phyloP scores from a whole-genome alignment of 1,139 yeast species.

The Lodderomyces parapsilosis region DNA sequence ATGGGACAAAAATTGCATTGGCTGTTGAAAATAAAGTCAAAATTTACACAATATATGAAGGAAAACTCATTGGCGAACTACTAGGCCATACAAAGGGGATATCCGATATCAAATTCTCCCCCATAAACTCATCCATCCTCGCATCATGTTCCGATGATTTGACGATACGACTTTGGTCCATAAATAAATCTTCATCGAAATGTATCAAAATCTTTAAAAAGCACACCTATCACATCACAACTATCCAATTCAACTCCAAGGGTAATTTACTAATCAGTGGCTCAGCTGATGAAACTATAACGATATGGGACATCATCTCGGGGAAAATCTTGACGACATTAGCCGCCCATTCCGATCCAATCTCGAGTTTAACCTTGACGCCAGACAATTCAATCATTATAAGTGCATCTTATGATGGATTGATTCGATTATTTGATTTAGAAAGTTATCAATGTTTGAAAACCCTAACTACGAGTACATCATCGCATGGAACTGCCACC shows the following conservation, averaged over 20 bases:
- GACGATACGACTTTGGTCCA: conserved; percentile 74
- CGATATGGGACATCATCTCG: conserved; percentile 81
- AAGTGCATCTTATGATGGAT: conserved; percentile 90
- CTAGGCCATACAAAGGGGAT: conserved; percentile 69
- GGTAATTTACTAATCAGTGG: conserved; percentile 83
- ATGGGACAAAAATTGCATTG: conserved; percentile 62
- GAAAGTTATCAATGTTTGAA: conserved; percentile 89
- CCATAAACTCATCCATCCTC: conserved; percentile 61
- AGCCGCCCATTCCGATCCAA: conserved; percentile 94
- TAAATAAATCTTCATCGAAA: conserved; percentile 39
- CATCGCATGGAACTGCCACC: conserved; percentile 53
- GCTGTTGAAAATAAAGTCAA: conserved; percentile 35
- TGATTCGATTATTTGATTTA: conserved; percentile 84
- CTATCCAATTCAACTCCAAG: conserved; percentile 66
- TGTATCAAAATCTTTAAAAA: conserved; percentile 64
- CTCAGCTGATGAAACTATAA: conserved; percentile 86
- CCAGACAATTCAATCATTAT: conserved; percentile 83
- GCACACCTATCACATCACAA: conserved; percentile 83
- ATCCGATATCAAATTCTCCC: conserved; percentile 73
- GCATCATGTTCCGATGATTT: conserved; percentile 90
- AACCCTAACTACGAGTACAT: conserved; percentile 71
- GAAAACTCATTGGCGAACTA: conserved; percentile 33
- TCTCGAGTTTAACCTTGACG: conserved; percentile 67
- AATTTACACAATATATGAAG: conserved; percentile 24
- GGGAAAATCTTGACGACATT: conserved; percentile 75